Conservation (phyloP, 352 stramenopile genomes). For the Lagenidium giganteum region DNA sequence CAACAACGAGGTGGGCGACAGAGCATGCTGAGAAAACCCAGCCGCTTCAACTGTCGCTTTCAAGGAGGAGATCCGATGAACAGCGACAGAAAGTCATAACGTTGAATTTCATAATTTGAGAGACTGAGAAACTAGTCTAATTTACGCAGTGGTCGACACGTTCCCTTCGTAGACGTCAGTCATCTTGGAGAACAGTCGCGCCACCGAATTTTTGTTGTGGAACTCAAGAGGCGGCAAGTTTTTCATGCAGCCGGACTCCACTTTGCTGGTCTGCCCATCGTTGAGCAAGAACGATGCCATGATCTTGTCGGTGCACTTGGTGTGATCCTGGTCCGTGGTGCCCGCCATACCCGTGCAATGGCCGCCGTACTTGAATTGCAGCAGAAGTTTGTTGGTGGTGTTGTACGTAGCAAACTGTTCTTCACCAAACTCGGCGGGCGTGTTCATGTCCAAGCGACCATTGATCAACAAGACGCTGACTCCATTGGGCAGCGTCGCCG, state of each 20-base stretch:
- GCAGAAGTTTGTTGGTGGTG: conserved; percentile 27
- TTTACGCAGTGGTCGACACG: too few relatives aligned
- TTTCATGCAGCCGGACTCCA: conserved; percentile 32
- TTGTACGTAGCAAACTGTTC: conserved; percentile 19
- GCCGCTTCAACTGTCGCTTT: too few relatives aligned
- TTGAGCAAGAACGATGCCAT: conserved; percentile 26
- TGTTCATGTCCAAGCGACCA: conserved; percentile 37
- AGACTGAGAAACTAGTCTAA: too few relatives aligned
- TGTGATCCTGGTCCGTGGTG: conserved; percentile 19
- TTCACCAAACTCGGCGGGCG: conserved; percentile 28
- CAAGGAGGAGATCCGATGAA: too few relatives aligned
- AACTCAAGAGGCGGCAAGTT: conserved; percentile 20
- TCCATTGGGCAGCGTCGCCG: conserved; percentile 20
- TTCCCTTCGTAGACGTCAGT: too few relatives aligned
- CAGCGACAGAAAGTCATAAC: too few relatives aligned
- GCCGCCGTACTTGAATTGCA: conserved; percentile 36
- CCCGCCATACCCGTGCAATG: conserved; percentile 27
- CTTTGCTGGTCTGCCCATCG: conserved; percentile 15
- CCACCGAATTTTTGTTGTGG: too few relatives aligned
- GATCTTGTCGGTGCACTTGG: conserved; percentile 26
- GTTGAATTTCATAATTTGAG: too few relatives aligned
- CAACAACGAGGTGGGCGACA: too few relatives aligned
- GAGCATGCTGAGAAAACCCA: too few relatives aligned
- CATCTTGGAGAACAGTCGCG: too few relatives aligned
- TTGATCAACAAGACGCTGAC: conserved; percentile 36